Base-by-base conservation (phyloP, 345 rosid genomes). In the Jatropha curcas region DNA sequence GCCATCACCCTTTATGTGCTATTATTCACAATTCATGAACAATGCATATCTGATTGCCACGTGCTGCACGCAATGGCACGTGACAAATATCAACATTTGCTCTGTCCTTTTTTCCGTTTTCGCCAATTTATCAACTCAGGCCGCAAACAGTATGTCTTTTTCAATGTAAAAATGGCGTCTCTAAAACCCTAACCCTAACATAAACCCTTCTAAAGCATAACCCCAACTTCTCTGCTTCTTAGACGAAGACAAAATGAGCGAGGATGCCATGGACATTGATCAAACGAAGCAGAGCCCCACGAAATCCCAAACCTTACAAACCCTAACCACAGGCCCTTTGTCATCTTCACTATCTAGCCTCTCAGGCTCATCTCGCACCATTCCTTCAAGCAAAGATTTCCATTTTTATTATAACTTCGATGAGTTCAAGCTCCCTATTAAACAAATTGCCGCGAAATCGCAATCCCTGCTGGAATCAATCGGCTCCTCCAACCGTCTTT, bases 351-450 rank as follows among this genome's bases (percentile, higher is more conserved):
- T 92, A 41, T 78, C 92, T 27, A 75, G 73, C 62, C 86, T 90
- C 69, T 76, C 87, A 4, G 79, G 83, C 41, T 74, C 87, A 19
- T 88, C 90, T 7, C 82, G 83, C 59, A 70, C 79, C 46, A 80
- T 95, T 63, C 98, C 99, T 4, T 22, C 89, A 9, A 77, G 84
- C 66, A 85, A 79, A 51, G 99, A 90, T 81, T 95, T 95, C 50
- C 97, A 95, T 66, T 95, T 89, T 81, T 92, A 77, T 83, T 11
- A 81, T 86, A 95, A 92, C 70, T 95, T 95, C 82, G 85, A 79
- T 39, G 93, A 86, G 59, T 91, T 95, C 84, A 88, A 84, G 72
- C 74, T 57, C 34, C 96, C 98, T 34, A 68, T 87, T 13, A 77
- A 77, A 14, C 79, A 77, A 41, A 81, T 95, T 39, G 53, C 88